Base-by-base conservation (phyloP, 805 yeast species). In the Brettanomyces naardenensis region DNA sequence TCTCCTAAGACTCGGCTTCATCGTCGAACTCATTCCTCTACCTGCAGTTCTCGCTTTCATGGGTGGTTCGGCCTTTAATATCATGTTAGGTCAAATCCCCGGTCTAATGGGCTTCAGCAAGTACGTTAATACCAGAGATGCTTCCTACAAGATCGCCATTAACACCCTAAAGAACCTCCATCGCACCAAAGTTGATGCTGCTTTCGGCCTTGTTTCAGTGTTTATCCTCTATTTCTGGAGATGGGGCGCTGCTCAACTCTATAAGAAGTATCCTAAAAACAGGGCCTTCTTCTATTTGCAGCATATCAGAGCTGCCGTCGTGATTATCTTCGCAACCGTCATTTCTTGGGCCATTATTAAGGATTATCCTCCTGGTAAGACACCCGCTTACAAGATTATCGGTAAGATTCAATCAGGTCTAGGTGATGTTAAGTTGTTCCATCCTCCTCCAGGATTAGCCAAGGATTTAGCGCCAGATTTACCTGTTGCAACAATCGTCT, bases 1-100 rank as follows among this genome's bases (percentile, higher is more conserved):
- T 45, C 37, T 89, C 6, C 61, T 87, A 44, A 71, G 97, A 51
- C 65, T 89, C 19, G 97, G 97, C 0, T 89, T 89, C 63, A 68
- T 89, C 37, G 76, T 89, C 31, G 97, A 89, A 59, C 77, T 83
- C 55, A 87, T 89, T 51, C 86, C 96, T 3, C 68, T 80, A 53
- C 95, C 95, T 33, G 94, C 95, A 1, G 95, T 89, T 30, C 69
- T 87, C 62, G 97, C 97, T 0, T 89, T 88, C 66, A 89, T 89
- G 90, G 73, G 90, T 25, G 97, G 97, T 37, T 88, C 96, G 4
- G 95, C 97, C 2, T 72, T 89, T 51, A 79, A 69, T 51, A 89
- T 89, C 54, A 68, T 81, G 26, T 60, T 68, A 43, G 97, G 97
- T 19, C 97, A 89, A 64, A 78, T 89, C 5, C 95, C 97, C 4